Conservation (phyloP, 1,139 yeast species). For the Taiozyma sp. region DNA sequence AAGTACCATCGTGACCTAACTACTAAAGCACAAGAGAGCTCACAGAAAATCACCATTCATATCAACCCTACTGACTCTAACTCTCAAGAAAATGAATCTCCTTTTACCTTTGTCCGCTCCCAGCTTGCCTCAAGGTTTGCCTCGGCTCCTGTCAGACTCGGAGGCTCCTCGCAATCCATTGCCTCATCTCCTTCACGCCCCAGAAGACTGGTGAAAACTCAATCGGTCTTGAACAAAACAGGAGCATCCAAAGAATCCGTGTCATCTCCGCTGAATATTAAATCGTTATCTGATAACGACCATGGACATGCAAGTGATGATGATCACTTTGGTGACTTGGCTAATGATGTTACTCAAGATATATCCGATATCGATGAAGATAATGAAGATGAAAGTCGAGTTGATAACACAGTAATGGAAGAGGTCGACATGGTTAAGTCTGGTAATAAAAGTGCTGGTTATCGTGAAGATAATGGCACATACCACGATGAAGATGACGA, state of each 20-base stretch:
- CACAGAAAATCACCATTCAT: not conserved
- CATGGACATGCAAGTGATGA: not conserved
- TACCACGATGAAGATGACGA: slow-evolving; percentile 1
- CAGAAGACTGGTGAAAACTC: not conserved
- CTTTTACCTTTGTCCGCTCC: not conserved
- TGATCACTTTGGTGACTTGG: slow-evolving; percentile 1
- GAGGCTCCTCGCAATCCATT: not conserved
- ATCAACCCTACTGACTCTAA: not conserved
- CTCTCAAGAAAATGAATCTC: not conserved
- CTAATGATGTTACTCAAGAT: slow-evolving; percentile 21
- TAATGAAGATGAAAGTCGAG: slow-evolving; percentile 10
- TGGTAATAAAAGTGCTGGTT: not conserved
- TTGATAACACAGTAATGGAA: slow-evolving; percentile 14
- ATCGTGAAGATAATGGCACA: not conserved
- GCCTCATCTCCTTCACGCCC: not conserved
- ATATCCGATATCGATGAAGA: slow-evolving; percentile 22
- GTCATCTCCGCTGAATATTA: not conserved
- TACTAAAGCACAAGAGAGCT: not conserved
- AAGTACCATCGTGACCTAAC: slow-evolving; percentile 12
- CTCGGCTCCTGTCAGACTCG: not conserved
- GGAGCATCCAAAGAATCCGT: not conserved
- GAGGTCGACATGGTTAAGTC: slow-evolving; percentile 4
- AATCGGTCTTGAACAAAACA: not conserved
- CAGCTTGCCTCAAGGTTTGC: not conserved
- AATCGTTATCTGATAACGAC: not conserved